These are phyloP conservation scores for Quercus tomentella DNA, from an alignment of 331 rosid species.

Conservation along the genomic window DNA sequence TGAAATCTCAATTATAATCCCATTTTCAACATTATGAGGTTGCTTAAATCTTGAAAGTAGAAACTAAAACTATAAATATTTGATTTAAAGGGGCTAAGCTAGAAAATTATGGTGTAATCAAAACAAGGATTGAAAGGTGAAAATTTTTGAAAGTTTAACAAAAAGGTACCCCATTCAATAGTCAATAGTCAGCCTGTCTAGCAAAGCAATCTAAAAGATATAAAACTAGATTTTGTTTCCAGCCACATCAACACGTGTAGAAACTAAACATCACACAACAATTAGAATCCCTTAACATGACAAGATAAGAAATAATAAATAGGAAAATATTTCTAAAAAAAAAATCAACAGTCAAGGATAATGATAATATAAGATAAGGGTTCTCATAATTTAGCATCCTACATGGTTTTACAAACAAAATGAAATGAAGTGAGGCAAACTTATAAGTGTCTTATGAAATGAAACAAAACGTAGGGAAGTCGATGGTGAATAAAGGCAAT, in stretches of 20 bases:
- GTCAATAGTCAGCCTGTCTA: background rate
- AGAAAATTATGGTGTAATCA: background rate
- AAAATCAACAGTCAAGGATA: background rate
- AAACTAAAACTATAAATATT: background rate
- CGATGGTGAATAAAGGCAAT: background rate
- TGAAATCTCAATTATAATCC: conserved; percentile 43
- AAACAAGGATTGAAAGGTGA: conserved; percentile 13
- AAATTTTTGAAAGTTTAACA: background rate
- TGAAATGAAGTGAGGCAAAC: background rate
- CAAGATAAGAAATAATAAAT: background rate
- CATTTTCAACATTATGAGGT: conserved; percentile 35
- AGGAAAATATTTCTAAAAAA: background rate
- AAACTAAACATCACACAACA: background rate
- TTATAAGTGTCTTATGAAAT: background rate
- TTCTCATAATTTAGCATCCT: background rate
- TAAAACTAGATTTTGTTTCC: background rate
- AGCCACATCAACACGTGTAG: background rate
- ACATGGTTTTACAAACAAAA: background rate
- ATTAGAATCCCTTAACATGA: background rate
- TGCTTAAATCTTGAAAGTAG: conserved; percentile 7
- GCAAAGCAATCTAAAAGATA: background rate
- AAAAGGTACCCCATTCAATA: background rate
- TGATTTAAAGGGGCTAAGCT: background rate
- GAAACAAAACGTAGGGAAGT: background rate
- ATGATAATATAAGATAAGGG: background rate